A percentile compares a stretch with the other conserved stretches of the same genome.
Evolutionary conservation across 352 stramenopile genomes (phyloP).

Genomic region (Synura sp.): DNA sequence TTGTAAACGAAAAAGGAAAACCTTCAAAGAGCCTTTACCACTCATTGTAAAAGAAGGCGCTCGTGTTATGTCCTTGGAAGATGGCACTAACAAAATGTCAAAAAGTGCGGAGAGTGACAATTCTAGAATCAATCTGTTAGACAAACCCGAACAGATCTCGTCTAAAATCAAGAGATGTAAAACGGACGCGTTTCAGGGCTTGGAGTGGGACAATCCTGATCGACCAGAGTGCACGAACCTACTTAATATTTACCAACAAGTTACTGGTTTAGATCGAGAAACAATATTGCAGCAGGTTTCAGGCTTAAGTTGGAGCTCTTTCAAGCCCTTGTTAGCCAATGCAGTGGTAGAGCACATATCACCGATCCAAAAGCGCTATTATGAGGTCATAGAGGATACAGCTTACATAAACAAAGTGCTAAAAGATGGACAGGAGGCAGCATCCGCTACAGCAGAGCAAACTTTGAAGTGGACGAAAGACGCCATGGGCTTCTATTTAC

Average conservation of each 20-base stretch:
- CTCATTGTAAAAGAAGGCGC: conserved; percentile 77
- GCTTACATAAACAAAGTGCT: conserved; percentile 80
- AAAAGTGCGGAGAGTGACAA: conserved; percentile 85
- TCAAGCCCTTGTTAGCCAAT: conserved; percentile 90
- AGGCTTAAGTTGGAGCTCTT: conserved; percentile 73
- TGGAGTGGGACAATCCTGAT: conserved; percentile 87
- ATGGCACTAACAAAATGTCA: conserved; percentile 97
- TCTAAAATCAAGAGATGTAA: conserved; percentile 78
- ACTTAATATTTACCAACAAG: conserved; percentile 78
- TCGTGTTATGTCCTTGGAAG: conserved; percentile 93
- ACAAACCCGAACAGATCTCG: conserved; percentile 64
- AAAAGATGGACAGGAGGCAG: conserved; percentile 65
- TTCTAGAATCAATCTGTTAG: conserved; percentile 90
- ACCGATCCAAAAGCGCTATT: conserved; percentile 87
- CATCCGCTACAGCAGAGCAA: conserved; percentile 58
- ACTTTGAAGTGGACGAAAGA: conserved; percentile 63
- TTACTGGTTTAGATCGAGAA: conserved; percentile 69
- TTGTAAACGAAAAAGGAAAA: conserved; percentile 66
- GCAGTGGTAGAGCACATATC: conserved; percentile 89
- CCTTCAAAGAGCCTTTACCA: conserved; percentile 64
- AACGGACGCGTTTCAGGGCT: conserved; percentile 77
- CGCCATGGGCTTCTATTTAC: conserved; percentile 64
- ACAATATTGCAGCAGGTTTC: conserved; percentile 64
- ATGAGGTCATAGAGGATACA: conserved; percentile 78
- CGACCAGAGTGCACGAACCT: conserved; percentile 92